A percentile compares a stretch with the other conserved stretches of the same genome.
These are phyloP conservation scores for Canavalia gladiata DNA, from an alignment of 306 rosid species.

Conservation along the genomic window DNA sequence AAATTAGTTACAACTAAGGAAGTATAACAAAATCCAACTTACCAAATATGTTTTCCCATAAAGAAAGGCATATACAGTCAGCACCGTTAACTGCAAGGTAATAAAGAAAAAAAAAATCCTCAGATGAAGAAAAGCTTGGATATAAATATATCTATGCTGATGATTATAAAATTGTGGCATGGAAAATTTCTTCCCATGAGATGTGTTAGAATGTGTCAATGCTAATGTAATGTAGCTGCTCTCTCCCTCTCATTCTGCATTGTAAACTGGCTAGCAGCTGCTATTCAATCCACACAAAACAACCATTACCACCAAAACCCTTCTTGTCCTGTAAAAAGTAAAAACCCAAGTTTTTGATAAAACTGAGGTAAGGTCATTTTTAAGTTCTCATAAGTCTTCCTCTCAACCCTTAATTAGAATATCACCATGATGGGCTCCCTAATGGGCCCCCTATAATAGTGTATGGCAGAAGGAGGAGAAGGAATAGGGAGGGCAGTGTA, in stretches of 20 bases:
- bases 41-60: constrained; percentile 90
- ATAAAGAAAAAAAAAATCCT: constrained; percentile 27
- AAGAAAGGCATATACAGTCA: constrained; percentile 83
- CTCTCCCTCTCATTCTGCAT: background rate
- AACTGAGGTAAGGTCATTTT: background rate
- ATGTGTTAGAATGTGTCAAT: constrained; percentile 23
- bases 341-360: background rate
- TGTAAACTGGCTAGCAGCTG: background rate
- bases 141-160: background rate
- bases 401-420: background rate
- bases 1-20: constrained; percentile 19
- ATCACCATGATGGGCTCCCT: background rate
- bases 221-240: background rate
- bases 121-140: constrained; percentile 42
- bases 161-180: constrained; percentile 5
- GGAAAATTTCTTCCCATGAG: background rate
- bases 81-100: constrained; percentile 88
- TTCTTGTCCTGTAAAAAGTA: too few species aligned
- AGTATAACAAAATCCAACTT: constrained; percentile 50
- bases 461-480: too few species aligned
- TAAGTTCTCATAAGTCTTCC: background rate
- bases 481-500: too few species aligned
- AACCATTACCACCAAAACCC: background rate
- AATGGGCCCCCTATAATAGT: too few species aligned
- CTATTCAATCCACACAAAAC: background rate